Base-by-base conservation (phyloP, 805 yeast species). In the Ogataea nitratoaversa region DNA sequence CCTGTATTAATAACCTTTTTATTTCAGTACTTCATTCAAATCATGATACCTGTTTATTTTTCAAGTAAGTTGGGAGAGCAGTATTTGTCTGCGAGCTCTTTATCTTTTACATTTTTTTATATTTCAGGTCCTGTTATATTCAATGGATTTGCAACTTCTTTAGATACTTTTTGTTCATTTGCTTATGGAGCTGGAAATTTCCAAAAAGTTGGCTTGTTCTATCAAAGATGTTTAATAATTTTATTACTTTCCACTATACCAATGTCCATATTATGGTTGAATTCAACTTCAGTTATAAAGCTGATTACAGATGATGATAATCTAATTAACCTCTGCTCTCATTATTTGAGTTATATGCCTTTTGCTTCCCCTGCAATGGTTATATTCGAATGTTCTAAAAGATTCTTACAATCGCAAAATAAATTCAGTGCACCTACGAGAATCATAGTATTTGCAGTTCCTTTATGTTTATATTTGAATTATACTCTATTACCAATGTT, bases 111-210 rank as follows among this genome's bases (percentile, higher is more conserved):
- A 78, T 79, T 89, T 1, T 86, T 86, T 18, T 83, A 82, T 53
- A 77, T 83, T 34, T 70, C 83, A 1, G 90, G 88, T 0, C 77
- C 82, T 41, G 84, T 85, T 23, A 67, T 83, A 2, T 74, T 84
- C 43, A 86, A 82, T 57, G 91, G 91, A 3, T 75, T 82, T 6
- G 70, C 86, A 16, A 82, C 93, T 0, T 75, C 87, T 47, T 65
- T 84, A 47, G 91, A 84, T 52, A 84, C 91, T 0, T 64, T 84
- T 14, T 83, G 91, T 56, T 80, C 89, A 2, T 88, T 84, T 54
- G 82, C 89, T 0, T 82, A 63, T 54, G 91, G 93, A 19, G 74
- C 84, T 24, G 70, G 69, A 37, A 79, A 82, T 50, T 76, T 67
- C 53, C 68, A 69, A 45, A 56, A 71, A 47, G 90, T 84, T 13